Base-by-base conservation (phyloP, 768 basidiomycete species). In the Mycena filopes region DNA sequence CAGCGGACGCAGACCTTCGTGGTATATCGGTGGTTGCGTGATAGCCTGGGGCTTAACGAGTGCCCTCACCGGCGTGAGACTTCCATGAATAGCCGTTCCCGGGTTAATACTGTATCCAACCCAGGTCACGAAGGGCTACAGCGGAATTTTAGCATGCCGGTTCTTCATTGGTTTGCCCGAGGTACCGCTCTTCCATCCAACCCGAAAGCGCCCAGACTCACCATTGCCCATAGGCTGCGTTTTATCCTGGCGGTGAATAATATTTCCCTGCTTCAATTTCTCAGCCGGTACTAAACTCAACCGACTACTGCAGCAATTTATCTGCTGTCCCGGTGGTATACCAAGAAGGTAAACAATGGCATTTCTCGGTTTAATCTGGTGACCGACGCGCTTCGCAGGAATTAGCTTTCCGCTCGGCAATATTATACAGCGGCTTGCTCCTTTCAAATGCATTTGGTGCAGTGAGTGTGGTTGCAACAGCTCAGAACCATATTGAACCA, bases 391-490 rank as follows among this genome's bases (percentile, higher is more conserved):
- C 15, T 18, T 62, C 29, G n/a, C 68, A 90, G 86, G 89, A 91
- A 77, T 77, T 91, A 13, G 85, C 88, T 1, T 84, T 90, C 59
- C 85, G 89, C 40, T 85, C 87, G 3, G 87, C 88, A 0, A 78
- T 89, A 41, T 77, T 92, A 1, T 90, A 86, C 67, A 82, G 80
- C 11, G 89, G 89, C 1, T 72, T 88, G 10, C 77, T 90, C 8
- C 82, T 89, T 38, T 89, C 88, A 3, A 89, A 89, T 71, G 89
- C 90, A 13, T 89, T 91, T 68, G 89, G 89, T 40, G 80, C 84
- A 49, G 89, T 89, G 61, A 70, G 86, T 72, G 16, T 5, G 31
- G n/a, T 31, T 26, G 48, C 36, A 10, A 36, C 10, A 16, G 25
- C 11, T 33, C 40, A 46, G 47, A 31, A 41, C 8, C 13, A 31